Base-by-base conservation (phyloP, 148 eudicot species). In the Chenopodium suecicum region DNA sequence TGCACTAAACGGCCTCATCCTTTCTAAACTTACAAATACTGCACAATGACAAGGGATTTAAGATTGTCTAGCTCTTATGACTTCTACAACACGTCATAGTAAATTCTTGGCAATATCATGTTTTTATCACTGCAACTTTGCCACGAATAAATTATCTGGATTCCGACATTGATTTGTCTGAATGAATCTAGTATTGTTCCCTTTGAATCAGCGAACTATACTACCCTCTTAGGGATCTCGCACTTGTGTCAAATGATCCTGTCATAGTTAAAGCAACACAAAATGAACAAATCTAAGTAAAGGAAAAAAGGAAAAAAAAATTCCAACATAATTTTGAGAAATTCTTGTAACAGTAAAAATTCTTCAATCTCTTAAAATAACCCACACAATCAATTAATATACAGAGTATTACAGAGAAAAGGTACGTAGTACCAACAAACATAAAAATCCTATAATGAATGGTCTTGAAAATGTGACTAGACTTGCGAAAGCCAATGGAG, bases 231-330 rank as follows among this genome's bases (percentile, higher is more conserved):
- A 17, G 2, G 88, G 79, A 80, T 86, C 86, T 31, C 86, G 84
- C 73, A 80, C 86, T 73, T 85, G 78, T n/a, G 83, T 70, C 75
- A 86, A 48, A 37, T 86, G 88, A 76, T 83, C 88, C 88, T 83
- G 86, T 71, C 77, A 66, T 46, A 46, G 32, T 1, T 29, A 12
- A 70, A 73, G 73, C 70, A 74, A 7, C 16, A 37, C 70, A 68
- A 19, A 50, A 52, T 20, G 31, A 73, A 37, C 29, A 69, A 10
- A 52, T 37, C 1, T 48, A 69, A 29, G 29, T 10, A 19, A 74
- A 3, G 71, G 19, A 74, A 48, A 25, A 25, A 25, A 25, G 25
- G 25, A 25, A 25, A 25, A 25, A 25, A 19, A 27, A 27, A 27
- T 27, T 27, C 29, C 29, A 27, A 27, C 29, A 27, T 27, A 27